Base-by-base conservation (phyloP, 2,329 filamentous ascomycete genomes). In the Stylonectria norvegica region DNA sequence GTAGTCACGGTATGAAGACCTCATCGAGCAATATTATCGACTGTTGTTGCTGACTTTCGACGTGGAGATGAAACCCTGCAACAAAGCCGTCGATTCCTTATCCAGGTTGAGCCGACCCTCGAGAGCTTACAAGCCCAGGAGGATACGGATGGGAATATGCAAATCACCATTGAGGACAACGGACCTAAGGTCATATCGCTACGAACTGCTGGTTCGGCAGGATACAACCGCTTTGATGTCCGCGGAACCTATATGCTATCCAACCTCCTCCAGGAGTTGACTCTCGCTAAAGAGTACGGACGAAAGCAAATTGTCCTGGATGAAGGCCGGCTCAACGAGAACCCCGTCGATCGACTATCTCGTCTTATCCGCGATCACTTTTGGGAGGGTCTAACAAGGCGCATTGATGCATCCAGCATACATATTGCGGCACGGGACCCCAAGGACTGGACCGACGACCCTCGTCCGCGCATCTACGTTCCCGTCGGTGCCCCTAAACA, bases 201-300 rank as follows among this genome's bases (percentile, higher is more conserved):
- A 25, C 86, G 89, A 49, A 96, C 91, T 3, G 85, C 86, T 19
- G 84, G 79, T 16, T 96, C 90, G 23, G 88, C 86, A 53, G 91
- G 90, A 29, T 81, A 86, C 70, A 91, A 90, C 59, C 82, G 83
- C 49, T 89, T 91, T 64, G 90, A 97, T 61, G 80, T 98, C 47
- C 86, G 91, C 50, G 93, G 93, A 57, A 97, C 89, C 20, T 98
- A 98, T 66, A 94, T 95, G 85, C 78, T 98, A 43, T 95, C 91
- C 48, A 98, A 97, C 63, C 79, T 97, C 32, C 75, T 97, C 28
- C 93, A 98, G 67, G 93, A 98, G 68, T 78, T 98, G 51, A 93
- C 86, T 2, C 76, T 97, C 52, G 93, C 93, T 50, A 85, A 95
- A 71, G 86, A 94, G 62, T 90, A 89, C 59, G 89, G 89, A 43